Evolutionary conservation across 2,329 filamentous ascomycete genomes (phyloP).

Genomic region (Cytospora paraplurivora): DNA sequence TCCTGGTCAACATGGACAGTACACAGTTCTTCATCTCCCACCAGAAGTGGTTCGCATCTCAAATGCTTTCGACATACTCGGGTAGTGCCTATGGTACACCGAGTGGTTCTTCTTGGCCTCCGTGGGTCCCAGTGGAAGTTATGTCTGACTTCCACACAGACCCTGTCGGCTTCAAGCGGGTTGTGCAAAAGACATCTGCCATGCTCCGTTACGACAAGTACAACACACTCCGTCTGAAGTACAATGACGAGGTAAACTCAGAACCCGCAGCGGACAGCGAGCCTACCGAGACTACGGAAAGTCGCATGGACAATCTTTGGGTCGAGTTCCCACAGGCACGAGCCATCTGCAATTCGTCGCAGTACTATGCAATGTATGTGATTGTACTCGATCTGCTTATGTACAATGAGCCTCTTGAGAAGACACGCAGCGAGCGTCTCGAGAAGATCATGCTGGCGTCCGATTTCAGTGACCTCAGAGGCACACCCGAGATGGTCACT

Average conservation of each 20-base stretch:
- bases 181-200: slow-evolving; percentile 95
- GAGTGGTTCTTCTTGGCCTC: slow-evolving; percentile 86
- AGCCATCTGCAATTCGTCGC: slow-evolving; percentile 93
- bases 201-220: slow-evolving; percentile 96
- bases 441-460: slow-evolving; percentile 99
- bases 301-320: slow-evolving; percentile 92
- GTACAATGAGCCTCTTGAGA: slow-evolving; percentile 94
- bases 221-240: slow-evolving; percentile 95
- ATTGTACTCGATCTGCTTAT: slow-evolving; percentile 95
- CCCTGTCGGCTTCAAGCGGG: slow-evolving; percentile 95
- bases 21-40: slow-evolving; percentile 98
- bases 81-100: slow-evolving; percentile 90
- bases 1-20: slow-evolving; percentile 94
- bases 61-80: slow-evolving; percentile 88
- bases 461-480: slow-evolving; percentile 95
- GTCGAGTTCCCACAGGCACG: slow-evolving; percentile 94
- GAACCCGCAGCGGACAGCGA: slow-evolving; percentile 54
- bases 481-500: slow-evolving; percentile 89
- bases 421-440: slow-evolving; percentile 90
- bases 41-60: slow-evolving; percentile 83
- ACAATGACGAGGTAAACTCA: slow-evolving; percentile 86
- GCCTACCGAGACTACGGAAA: slow-evolving; percentile 61
- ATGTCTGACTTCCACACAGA: slow-evolving; percentile 96
- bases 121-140: slow-evolving; percentile 97
- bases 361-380: slow-evolving; percentile 98